These are phyloP conservation scores for Adansonia gregorii DNA, from an alignment of 441 rosid species.

Conservation along the genomic window DNA sequence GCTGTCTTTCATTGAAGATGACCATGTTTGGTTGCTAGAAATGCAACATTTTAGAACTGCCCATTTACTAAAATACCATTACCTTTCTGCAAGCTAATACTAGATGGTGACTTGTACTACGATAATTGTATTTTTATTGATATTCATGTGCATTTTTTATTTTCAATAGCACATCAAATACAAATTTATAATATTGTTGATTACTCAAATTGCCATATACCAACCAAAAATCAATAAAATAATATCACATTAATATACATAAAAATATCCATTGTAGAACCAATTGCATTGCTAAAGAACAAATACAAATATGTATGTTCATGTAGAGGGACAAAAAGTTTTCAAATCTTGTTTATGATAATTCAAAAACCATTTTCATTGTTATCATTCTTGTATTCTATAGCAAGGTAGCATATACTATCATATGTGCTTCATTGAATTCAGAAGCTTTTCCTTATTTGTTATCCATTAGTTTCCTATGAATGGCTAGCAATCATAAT, in stretches of 20 bases:
- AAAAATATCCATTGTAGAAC: background rate
- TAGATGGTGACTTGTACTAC: too few species aligned
- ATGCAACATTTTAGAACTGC: too few species aligned
- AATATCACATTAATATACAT: background rate
- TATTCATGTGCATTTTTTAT: too few species aligned
- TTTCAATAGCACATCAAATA: too few species aligned
- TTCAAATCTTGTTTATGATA: background rate
- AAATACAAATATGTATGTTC: background rate
- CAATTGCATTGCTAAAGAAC: background rate
- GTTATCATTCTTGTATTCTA: background rate
- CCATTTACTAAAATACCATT: too few species aligned
- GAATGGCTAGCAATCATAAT: background rate
- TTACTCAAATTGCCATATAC: background rate
- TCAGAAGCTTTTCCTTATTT: background rate
- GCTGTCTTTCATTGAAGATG: too few species aligned
- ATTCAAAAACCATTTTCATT: background rate
- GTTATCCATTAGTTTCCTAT: background rate
- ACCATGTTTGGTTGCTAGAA: too few species aligned
- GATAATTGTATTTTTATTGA: too few species aligned
- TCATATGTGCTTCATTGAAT: background rate
- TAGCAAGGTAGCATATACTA: background rate
- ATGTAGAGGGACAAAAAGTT: background rate
- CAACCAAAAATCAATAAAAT: background rate
- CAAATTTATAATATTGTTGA: too few species aligned
- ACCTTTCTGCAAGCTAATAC: too few species aligned